Evolutionary conservation across 495 filamentous ascomycete species (phyloP), one percentile per base, ranked within the genome.

Genomic region (Penicillium tannophilum): DNA sequence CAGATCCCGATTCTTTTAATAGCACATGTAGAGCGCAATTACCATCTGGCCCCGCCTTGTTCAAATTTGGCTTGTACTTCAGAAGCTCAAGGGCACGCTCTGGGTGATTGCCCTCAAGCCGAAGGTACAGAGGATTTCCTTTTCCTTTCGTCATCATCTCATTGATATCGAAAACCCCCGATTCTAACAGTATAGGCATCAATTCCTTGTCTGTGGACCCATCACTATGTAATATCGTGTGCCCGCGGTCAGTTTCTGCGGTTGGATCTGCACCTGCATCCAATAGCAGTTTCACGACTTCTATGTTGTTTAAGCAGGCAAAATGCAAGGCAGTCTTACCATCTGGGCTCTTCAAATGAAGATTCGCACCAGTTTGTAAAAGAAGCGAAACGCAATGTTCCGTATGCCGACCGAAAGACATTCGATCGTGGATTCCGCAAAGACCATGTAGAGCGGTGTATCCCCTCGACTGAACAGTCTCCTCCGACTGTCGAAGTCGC

Each of bases 401-500:
- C 17, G 39, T 45, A n/a, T n/a, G n/a, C n/a, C n/a, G n/a, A n/a
- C n/a, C n/a, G n/a, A n/a, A n/a, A n/a, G n/a, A n/a, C 20, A 20
- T 43, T 7, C 2, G 6, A 1, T 6, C 35, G 4, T 46, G 36
- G 4, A 57, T 41, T 45, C 50, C 50, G 45, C 46, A 50, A 10
- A 66, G 50, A 52, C 51, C 60, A 52, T 66, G 63, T 10, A 66
- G 39, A 44, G 63, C 53, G 17, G 63, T 66, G 30, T 52, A 55
- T n/a, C 63, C 63, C 36, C 56, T 63, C 31, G 33, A 1, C 16
- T 54, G 20, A 47, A 14, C 11, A 14, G 4, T 47, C 11, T 19
- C 3, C 20, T 14, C 14, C 2, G 11, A 4, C 0, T 47, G 10
- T 36, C 33, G 10, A 36, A 4, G 1, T 36, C 8, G 33, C 33